These are phyloP conservation scores for Dicorynia guianensis DNA, from an alignment of 306 rosid genomes.

Conservation along the genomic window DNA sequence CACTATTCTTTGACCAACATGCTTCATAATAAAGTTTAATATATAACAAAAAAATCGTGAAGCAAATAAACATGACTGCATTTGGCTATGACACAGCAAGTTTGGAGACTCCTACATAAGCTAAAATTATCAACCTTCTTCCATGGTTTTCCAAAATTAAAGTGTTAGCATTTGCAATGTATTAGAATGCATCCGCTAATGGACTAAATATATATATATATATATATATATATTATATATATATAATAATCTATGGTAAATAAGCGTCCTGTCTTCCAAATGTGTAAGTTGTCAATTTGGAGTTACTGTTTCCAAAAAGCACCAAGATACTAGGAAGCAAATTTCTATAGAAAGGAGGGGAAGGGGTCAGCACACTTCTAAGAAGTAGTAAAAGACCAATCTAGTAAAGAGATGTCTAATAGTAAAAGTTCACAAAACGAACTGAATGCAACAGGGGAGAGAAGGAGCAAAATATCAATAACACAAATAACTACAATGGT, in stretches of 20 bases:
- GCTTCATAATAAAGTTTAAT: neutral
- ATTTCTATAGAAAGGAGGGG: neutral
- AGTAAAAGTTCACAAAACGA: neutral
- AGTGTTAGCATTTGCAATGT: slow-evolving; percentile 2
- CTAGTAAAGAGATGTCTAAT: neutral
- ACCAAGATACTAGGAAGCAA: neutral
- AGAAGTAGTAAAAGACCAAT: neutral
- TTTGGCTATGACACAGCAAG: slow-evolving; percentile 8
- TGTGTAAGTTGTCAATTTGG: neutral
- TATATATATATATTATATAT: neutral
- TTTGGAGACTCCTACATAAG: slow-evolving; percentile 1
- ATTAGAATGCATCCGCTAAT: neutral
- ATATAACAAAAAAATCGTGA: neutral
- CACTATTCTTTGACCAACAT: slow-evolving; percentile 4
- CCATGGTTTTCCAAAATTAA: neutral
- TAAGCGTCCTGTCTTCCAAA: neutral
- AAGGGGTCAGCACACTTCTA: neutral
- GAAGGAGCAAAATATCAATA: neutral
- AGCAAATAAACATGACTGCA: slow-evolving; percentile 27
- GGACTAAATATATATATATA: neutral
- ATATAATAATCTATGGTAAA: neutral
- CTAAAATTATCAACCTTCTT: neutral
- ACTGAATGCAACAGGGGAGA: neutral
- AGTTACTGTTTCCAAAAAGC: neutral
- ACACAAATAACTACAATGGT: neutral